Evolutionary conservation across 106 monocot genomes (phyloP).

Genomic region (Cymbidium sinense): DNA sequence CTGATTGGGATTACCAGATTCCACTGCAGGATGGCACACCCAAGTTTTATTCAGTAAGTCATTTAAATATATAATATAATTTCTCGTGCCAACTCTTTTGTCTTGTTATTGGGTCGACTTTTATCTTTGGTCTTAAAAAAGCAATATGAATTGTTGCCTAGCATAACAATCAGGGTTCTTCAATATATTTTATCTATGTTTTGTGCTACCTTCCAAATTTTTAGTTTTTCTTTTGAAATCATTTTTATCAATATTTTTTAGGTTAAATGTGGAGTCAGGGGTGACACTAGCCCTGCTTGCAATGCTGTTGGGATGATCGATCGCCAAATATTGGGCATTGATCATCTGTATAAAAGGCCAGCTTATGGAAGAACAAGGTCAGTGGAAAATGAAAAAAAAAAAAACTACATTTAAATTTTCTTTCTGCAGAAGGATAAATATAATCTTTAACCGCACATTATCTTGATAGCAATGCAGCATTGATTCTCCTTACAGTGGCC

Average conservation of each 20-base stretch:
- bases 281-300: slow-evolving; percentile 80
- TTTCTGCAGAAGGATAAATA: not conserved
- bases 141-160: too few relatives aligned
- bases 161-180: too few relatives aligned
- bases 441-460: not conserved
- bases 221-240: not conserved
- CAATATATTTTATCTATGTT: too few relatives aligned
- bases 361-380: slow-evolving; percentile 55
- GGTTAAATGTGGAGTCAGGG: slow-evolving; percentile 73
- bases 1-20: slow-evolving; percentile 45
- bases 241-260: not conserved
- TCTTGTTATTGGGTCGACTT: not conserved
- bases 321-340: slow-evolving; percentile 63
- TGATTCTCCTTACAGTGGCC: slow-evolving; percentile 64
- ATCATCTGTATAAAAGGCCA: slow-evolving; percentile 66
- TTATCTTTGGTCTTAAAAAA: not conserved
- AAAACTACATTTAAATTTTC: not conserved
- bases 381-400: slow-evolving; percentile 24
- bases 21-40: slow-evolving; percentile 1
- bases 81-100: not conserved
- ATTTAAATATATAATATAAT: not conserved
- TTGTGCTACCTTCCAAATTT: not conserved
- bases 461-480: slow-evolving; percentile 76
- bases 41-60: slow-evolving; percentile 25
- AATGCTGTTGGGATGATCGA: slow-evolving; percentile 95